Evolutionary conservation across 805 yeast genomes (phyloP), one percentile per base, ranked within the genome.

Genomic region (Kuraishia cidri): DNA sequence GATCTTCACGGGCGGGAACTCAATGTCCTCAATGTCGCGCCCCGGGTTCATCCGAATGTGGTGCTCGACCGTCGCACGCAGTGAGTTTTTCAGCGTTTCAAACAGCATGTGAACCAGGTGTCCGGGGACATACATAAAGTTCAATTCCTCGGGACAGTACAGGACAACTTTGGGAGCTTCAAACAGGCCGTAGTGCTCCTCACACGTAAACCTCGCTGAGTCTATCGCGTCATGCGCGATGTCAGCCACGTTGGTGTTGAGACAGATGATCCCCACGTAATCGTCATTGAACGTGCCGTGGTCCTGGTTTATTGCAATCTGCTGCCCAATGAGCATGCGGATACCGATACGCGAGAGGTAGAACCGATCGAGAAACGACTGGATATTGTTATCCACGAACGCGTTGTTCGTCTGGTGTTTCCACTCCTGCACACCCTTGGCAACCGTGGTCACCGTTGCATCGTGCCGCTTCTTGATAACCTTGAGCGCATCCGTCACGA

Each of bases 311-410:
- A 86, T 66, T 1, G 95, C 90, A 42, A 86, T 79, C 47, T 86
- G 94, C 59, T 86, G 96, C n/a, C 95, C 96, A 47, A 86, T 83
- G 26, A 86, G 68, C 94, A 87, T 87, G 42, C 96, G 69, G 39
- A 87, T 87, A 2, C 96, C 96, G 40, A 87, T 87, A 37, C 95
- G 68, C 33, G 86, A 78, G 87, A 86, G 78, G 62, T 87, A 86
- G 51, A 86, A 86, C 21, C 92, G 57, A 58, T 87, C 96, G 40
- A 86, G 62, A 48, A 87, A 86, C 11, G 75, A 68, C 56, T 87
- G 95, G 23, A 87, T 75, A 9, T 84, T 73, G 33, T 76, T 68
- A 47, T 82, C 84, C 25, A 82, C 77, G 20, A 69, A 62, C 24
- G 55, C 45, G 42, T 27, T 43, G 24, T 67, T 60, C 9, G 67